Conservation (phyloP, 2,329 filamentous ascomycete genomes). For the Monilinia polystroma region DNA sequence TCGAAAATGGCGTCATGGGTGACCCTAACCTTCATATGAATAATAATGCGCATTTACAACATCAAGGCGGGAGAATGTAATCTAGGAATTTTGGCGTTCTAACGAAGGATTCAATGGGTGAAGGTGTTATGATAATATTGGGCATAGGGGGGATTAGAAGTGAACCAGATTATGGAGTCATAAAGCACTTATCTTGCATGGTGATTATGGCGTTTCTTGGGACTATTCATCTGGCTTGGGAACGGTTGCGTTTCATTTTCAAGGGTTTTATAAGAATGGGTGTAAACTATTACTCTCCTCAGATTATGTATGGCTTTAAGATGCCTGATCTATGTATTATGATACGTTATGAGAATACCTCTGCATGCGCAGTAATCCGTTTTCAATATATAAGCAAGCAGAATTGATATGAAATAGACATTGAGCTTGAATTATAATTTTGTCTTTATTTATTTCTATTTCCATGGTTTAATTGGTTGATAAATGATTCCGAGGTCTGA, state of each 20-base stretch:
- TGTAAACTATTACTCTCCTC: slow-evolving; percentile 17
- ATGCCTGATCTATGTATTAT: slow-evolving; percentile 17
- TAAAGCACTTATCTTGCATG: slow-evolving; percentile 14
- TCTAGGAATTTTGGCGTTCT: slow-evolving; percentile 11
- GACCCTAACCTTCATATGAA: slow-evolving; percentile 32
- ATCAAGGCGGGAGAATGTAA: slow-evolving; percentile 27
- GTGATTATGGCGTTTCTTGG: slow-evolving; percentile 8
- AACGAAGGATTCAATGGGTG: background rate
- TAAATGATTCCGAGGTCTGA: background rate
- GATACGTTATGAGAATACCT: background rate
- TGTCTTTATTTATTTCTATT: background rate
- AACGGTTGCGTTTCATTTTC: background rate
- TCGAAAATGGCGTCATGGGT: slow-evolving; percentile 55
- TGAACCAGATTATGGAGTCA: background rate
- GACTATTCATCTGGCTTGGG: slow-evolving; percentile 1
- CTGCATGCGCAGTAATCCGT: background rate
- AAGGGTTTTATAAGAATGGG: background rate
- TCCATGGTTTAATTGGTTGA: background rate
- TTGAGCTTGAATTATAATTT: background rate
- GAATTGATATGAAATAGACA: background rate
- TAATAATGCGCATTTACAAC: slow-evolving; percentile 35
- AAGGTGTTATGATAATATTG: slow-evolving; percentile 9
- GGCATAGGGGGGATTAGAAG: slow-evolving; percentile 3
- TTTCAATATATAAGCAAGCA: background rate
- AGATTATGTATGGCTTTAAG: slow-evolving; percentile 6